Percentiles rank a stretch among this genome's conserved stretches.
phyloP scores from a whole-genome alignment of 164 flowering plant genomes.

The Saururus chinensis region DNA sequence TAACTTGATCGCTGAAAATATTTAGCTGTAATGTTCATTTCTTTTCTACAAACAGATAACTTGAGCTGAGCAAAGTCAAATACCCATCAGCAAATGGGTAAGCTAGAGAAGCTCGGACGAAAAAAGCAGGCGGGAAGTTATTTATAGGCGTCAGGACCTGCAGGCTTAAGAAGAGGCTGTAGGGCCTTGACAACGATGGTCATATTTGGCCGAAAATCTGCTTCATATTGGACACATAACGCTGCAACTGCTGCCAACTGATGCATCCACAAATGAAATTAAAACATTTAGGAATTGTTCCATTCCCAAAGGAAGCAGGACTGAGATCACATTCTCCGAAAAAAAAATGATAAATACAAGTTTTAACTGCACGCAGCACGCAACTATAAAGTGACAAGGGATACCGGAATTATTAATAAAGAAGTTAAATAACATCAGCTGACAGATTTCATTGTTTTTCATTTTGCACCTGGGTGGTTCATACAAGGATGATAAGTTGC shows the following conservation, averaged over 20 bases:
- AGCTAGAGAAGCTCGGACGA: too few relatives aligned
- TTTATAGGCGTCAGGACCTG: constrained; percentile 37
- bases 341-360: too few relatives aligned
- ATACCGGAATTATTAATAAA: too few relatives aligned
- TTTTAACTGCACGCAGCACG: too few relatives aligned
- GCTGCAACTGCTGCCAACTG: constrained; percentile 85
- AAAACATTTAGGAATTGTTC: neutral
- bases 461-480: neutral
- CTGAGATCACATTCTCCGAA: neutral
- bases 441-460: too few relatives aligned
- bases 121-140: constrained; percentile 1
- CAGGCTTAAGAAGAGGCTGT: constrained; percentile 63
- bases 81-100: too few relatives aligned
- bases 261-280: neutral
- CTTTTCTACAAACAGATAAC: too few relatives aligned
- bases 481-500: neutral
- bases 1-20: too few relatives aligned
- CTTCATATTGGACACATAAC: constrained; percentile 73
- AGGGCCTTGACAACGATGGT: constrained; percentile 75
- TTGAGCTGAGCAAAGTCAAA: too few relatives aligned
- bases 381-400: too few relatives aligned
- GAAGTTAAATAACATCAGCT: too few relatives aligned
- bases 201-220: constrained; percentile 85
- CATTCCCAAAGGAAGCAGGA: neutral
- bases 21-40: too few relatives aligned